Conservation (phyloP, 371 early-diverging fungal genomes). For the Mortierella sp. region DNA sequence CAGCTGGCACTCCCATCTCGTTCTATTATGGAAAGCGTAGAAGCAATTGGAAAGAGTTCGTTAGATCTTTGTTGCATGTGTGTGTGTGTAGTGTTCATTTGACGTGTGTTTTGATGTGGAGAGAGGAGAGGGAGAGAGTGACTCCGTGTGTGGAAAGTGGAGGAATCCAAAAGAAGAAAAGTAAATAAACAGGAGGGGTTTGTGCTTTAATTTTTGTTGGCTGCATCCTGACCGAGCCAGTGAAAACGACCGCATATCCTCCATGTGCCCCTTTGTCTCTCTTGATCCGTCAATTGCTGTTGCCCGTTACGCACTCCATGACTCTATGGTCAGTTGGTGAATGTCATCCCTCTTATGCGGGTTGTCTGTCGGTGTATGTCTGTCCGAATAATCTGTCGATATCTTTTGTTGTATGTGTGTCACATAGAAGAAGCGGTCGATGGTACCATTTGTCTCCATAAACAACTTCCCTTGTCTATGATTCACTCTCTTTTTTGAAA, state of each 20-base stretch:
- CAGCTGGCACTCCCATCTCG: slow-evolving; percentile 88
- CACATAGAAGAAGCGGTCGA: background rate
- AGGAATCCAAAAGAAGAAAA: background rate
- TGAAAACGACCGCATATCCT: background rate
- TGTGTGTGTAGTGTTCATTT: too few species aligned
- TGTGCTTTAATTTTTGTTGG: background rate
- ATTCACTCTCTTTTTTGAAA: slow-evolving; percentile 12
- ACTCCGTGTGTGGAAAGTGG: background rate
- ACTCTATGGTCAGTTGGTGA: background rate
- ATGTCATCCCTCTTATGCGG: too few species aligned
- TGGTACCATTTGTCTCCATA: slow-evolving; percentile 7
- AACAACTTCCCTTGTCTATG: slow-evolving; percentile 4
- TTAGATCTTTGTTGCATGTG: too few species aligned
- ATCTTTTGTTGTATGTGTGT: background rate
- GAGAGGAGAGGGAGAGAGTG: background rate
- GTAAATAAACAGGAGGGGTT: background rate
- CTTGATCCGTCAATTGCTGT: background rate
- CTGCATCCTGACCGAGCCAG: slow-evolving; percentile 2
- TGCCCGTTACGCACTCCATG: background rate
- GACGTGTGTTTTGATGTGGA: background rate
- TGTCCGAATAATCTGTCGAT: background rate
- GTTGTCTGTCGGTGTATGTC: background rate
- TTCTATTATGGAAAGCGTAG: slow-evolving; percentile 68
- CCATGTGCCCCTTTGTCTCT: slow-evolving; percentile 17
- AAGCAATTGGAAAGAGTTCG: too few species aligned